These are phyloP conservation scores for Malassezia arunalokei DNA, from an alignment of 1,284 basidiomycete species.

Conservation along the genomic window DNA sequence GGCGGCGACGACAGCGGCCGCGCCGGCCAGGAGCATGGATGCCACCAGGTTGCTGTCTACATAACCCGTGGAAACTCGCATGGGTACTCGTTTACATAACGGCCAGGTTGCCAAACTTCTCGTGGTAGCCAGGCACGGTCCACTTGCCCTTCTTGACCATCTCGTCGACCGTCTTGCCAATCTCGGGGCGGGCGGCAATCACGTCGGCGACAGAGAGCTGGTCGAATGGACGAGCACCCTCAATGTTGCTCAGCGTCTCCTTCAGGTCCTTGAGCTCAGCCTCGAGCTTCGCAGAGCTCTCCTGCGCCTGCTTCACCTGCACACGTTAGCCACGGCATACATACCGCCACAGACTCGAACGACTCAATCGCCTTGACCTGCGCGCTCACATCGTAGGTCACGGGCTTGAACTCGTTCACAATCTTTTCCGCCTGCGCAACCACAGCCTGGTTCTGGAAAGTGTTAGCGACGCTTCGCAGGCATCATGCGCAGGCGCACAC, in stretches of 20 bases:
- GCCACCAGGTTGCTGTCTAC: no score
- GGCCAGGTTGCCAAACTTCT: constrained; percentile 38
- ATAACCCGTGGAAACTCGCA: background rate
- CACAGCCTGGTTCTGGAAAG: constrained; percentile 70
- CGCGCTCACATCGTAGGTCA: constrained; percentile 82
- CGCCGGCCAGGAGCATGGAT: no score
- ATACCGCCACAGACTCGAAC: constrained; percentile 88
- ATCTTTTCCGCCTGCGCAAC: constrained; percentile 87
- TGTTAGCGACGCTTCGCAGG: background rate
- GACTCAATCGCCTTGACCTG: constrained; percentile 92
- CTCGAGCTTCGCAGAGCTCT: constrained; percentile 81
- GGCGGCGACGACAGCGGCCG: no score
- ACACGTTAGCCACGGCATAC: constrained; percentile 9
- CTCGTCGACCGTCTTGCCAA: constrained; percentile 80
- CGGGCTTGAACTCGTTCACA: constrained; percentile 79
- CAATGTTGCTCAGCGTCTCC: constrained; percentile 88
- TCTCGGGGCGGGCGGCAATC: constrained; percentile 79
- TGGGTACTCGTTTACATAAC: constrained; percentile 18
- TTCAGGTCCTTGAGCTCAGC: constrained; percentile 83
- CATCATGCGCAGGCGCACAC: background rate
- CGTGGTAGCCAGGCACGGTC: constrained; percentile 56
- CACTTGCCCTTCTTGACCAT: constrained; percentile 99
- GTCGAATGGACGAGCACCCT: constrained; percentile 93
- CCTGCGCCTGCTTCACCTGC: constrained; percentile 79
- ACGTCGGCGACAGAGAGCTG: constrained; percentile 90